Base-by-base conservation (phyloP, 768 basidiomycete genomes). In the Gloeopeniophorella convolvens region DNA sequence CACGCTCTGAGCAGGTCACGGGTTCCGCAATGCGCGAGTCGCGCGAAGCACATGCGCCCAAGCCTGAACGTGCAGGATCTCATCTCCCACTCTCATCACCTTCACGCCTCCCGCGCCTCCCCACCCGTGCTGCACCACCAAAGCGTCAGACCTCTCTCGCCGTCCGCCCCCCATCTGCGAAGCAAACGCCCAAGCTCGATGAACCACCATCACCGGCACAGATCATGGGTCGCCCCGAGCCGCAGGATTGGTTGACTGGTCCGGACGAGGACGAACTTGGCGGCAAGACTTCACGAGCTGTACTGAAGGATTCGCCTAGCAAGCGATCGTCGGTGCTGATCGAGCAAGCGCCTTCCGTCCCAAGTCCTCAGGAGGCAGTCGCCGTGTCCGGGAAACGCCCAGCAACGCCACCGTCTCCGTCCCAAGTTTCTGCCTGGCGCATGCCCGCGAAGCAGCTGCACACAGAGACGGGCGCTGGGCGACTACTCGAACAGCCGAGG, bases 221-320 rank as follows among this genome's bases (percentile, higher is more conserved):
- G 27, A 50, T 51, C n/a, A 51, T 50, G 18, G 60, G 59, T 28
- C 67, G 58, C 58, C 45, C 60, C 2, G 67, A 63, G 61, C 70
- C 66, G 40, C 72, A 68, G 56, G 86, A 89, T 61, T 88, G 88
- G 87, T 67, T 91, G 28, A 88, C 89, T 15, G 88, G 88, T 8
- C 76, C 77, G 46, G 77, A 80, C 48, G 72, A 75, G 36, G 67
- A 72, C 34, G 53, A 58, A 24, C 50, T 21, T 32, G 20, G 43
- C 42, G 49, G 40, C 27, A 35, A 50, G 23, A 45, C 49, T 7
- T 36, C 27, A 16, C 34, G 70, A 18, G 76, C 82, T 3, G 68
- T 83, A 26, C 65, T 87, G 43, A 80, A 85, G 47, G 77, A 82
- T 16, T 84, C 83, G 15, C 83, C 83, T 18, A 79, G 79, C 61